Evolutionary conservation across 2,329 filamentous ascomycete genomes (phyloP).

Genomic region (Trichoderma breve): DNA sequence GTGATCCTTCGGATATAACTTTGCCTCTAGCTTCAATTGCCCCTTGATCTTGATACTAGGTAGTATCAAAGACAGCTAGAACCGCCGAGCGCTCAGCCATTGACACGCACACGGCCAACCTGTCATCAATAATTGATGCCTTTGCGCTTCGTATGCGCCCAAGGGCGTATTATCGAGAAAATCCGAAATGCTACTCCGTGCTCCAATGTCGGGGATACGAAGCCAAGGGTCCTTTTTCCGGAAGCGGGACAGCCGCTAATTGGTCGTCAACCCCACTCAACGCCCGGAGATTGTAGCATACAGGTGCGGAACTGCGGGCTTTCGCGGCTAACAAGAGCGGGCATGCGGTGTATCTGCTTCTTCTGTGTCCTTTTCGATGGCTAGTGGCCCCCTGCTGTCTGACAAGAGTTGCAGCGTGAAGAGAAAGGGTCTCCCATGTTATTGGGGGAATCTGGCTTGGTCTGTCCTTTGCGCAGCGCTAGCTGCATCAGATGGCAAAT

Average conservation of each 20-base stretch:
- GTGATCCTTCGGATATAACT: not conserved
- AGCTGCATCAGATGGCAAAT: slow-evolving; percentile 1
- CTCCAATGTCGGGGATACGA: slow-evolving; percentile 1
- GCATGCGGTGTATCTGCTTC: not conserved
- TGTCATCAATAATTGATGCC: not conserved
- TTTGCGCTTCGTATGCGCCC: not conserved
- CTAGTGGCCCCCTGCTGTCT: not conserved
- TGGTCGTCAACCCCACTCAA: not conserved
- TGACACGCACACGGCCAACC: not conserved
- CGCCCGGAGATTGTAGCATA: slow-evolving; percentile 2
- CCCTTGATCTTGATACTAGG: not conserved
- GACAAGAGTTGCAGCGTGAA: not conserved
- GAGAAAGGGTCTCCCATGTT: not conserved
- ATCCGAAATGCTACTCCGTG: not conserved
- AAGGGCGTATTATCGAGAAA: not conserved
- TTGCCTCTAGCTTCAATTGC: not conserved
- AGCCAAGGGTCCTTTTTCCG: not conserved
- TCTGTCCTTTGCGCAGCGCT: not conserved
- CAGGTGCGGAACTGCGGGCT: not conserved
- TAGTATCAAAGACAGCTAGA: not conserved
- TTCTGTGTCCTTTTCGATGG: not conserved
- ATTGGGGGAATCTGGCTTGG: not conserved
- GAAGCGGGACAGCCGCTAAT: not conserved
- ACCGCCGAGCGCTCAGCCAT: not conserved
- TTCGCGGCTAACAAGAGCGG: not conserved